Percentiles rank a stretch among this genome's conserved stretches.
Evolutionary conservation across 306 rosid genomes (phyloP).

Genomic region (Inga laurina): DNA sequence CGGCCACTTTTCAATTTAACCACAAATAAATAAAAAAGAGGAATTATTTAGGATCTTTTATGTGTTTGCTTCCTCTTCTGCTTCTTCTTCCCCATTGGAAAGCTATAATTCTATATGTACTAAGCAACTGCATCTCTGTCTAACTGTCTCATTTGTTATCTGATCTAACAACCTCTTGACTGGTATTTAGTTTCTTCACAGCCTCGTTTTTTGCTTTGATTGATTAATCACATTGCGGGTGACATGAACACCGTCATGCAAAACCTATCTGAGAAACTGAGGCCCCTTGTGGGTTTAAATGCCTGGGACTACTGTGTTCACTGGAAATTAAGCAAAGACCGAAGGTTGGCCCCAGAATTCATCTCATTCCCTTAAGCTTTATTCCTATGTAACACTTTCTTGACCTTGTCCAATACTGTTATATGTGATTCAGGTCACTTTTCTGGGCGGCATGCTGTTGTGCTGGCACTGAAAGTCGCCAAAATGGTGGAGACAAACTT

Average conservation of each 20-base stretch:
- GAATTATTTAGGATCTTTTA: not conserved
- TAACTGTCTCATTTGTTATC: not conserved
- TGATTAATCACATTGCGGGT: constrained; percentile 32
- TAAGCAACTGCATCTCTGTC: not conserved
- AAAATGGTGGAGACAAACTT: constrained; percentile 63
- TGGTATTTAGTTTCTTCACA: constrained; percentile 25
- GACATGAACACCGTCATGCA: constrained; percentile 56
- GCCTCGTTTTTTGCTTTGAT: constrained; percentile 23
- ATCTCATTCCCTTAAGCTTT: not conserved
- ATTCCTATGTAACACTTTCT: not conserved
- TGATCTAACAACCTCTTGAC: constrained; percentile 32
- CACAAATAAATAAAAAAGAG: constrained; percentile 1
- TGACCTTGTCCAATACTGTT: constrained; percentile 16
- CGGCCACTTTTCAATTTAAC: constrained; percentile 39
- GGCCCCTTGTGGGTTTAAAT: constrained; percentile 70
- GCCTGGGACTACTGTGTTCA: constrained; percentile 86
- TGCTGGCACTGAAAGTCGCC: constrained; percentile 62
- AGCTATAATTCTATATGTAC: not conserved
- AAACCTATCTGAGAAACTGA: constrained; percentile 63
- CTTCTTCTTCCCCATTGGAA: not conserved
- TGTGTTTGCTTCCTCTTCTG: not conserved
- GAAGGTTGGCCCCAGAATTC: constrained; percentile 47
- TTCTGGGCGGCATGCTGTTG: constrained; percentile 85
- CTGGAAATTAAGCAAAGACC: constrained; percentile 84
- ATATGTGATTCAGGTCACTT: constrained; percentile 52